Percentiles rank a stretch among this genome's conserved stretches.
phyloP scores from a whole-genome alignment of 768 basidiomycete genomes.

The Rhodosporidiobolus sp. region DNA sequence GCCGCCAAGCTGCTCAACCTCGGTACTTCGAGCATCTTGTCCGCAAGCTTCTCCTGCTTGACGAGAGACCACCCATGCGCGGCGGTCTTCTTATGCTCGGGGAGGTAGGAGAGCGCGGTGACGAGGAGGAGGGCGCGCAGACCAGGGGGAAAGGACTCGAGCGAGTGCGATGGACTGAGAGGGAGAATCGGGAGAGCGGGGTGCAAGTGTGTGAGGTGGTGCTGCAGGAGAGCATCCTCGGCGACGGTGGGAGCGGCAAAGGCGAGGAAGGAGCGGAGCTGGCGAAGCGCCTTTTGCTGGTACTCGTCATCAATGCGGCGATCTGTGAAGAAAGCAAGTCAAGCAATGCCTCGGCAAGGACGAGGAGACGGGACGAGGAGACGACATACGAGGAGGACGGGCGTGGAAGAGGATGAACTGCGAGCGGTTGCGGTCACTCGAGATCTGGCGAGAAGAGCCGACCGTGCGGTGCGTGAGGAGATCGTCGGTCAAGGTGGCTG shows the following conservation, averaged over 20 bases:
- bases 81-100: neutral
- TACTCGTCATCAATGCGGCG: neutral
- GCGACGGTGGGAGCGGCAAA: neutral
- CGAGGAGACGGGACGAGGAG: neutral
- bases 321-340: neutral
- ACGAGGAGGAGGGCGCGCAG: slow-evolving; percentile 23
- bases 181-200: slow-evolving; percentile 11
- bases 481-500: slow-evolving; percentile 33
- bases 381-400: slow-evolving; percentile 5
- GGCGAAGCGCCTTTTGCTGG: neutral
- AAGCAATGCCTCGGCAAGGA: neutral
- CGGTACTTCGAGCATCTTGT: slow-evolving; percentile 5
- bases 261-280: slow-evolving; percentile 6
- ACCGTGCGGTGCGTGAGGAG: slow-evolving; percentile 12
- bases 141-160: slow-evolving; percentile 1
- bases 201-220: neutral
- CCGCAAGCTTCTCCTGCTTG: slow-evolving; percentile 9
- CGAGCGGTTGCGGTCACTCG: neutral
- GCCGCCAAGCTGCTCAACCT: slow-evolving; percentile 20
- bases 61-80: slow-evolving; percentile 1
- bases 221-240: neutral
- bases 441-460: slow-evolving; percentile 20
- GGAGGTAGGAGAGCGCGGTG: neutral
- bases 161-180: neutral
- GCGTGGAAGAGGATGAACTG: slow-evolving; percentile 24